These are phyloP conservation scores for Murraya paniculata DNA, from an alignment of 345 rosid genomes.

Conservation along the genomic window DNA sequence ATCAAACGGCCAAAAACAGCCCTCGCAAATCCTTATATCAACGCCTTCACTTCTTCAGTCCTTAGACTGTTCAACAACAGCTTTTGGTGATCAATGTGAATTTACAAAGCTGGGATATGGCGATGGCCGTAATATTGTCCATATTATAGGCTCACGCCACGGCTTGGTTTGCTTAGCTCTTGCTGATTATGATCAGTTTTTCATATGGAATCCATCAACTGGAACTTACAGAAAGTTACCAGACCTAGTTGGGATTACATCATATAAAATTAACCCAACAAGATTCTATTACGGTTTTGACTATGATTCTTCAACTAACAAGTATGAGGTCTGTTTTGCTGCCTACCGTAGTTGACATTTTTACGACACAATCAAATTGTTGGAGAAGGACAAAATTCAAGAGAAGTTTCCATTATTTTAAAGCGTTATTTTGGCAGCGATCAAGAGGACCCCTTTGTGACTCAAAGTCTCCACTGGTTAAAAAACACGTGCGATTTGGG, in stretches of 20 bases:
- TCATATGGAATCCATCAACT: background rate
- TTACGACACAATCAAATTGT: no score
- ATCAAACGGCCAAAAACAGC: background rate
- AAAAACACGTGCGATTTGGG: no score
- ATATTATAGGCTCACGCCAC: background rate
- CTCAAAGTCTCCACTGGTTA: no score
- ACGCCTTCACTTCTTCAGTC: background rate
- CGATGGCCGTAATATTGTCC: background rate
- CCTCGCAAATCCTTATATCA: background rate
- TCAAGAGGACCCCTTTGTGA: no score
- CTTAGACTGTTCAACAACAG: background rate
- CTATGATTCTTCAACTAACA: no score
- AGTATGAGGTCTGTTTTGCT: background rate
- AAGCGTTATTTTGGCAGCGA: no score
- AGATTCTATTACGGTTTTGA: no score
- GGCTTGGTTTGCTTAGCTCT: background rate
- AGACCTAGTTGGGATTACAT: background rate
- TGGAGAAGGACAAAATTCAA: no score
- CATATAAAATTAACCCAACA: no score
- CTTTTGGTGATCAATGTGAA: background rate
- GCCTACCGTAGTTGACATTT: no score
- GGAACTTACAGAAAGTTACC: background rate
- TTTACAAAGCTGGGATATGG: background rate
- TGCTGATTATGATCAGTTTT: background rate
- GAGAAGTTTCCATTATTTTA: no score